Evolutionary conservation across 225 moss, liverwort and hornwort genomes (phyloP).

Genomic region (Anthoceros angustus): DNA sequence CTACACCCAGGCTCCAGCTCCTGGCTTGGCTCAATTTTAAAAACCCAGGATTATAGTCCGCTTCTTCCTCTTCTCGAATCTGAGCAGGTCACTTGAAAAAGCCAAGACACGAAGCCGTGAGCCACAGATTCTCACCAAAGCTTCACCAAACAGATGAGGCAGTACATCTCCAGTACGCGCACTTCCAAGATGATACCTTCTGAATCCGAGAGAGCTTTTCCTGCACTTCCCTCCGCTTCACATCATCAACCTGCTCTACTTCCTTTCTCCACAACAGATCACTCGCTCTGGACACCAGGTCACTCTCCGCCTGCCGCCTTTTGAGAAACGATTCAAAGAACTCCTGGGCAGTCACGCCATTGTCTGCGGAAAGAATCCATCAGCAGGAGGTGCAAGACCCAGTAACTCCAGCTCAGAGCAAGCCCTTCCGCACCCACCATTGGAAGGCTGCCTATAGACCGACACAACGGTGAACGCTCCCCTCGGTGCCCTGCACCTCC

Average conservation of each 20-base stretch:
- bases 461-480: not conserved
- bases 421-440: not conserved
- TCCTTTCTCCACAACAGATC: conserved; percentile 22
- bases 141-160: not conserved
- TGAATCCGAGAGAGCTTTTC: conserved; percentile 18
- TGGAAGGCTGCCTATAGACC: not conserved
- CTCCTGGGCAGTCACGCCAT: conserved; percentile 15
- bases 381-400: not conserved
- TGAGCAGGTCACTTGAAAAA: conserved; percentile 2
- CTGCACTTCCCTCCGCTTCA: conserved; percentile 13
- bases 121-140: not conserved
- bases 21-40: conserved; percentile 24
- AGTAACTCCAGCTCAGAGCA: not conserved
- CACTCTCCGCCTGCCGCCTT: conserved; percentile 18
- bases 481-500: not conserved
- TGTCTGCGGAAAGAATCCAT: not conserved
- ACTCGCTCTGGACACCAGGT: conserved; percentile 19
- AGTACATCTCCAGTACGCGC: not conserved
- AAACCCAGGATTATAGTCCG: conserved; percentile 21
- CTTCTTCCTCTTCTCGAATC: conserved; percentile 10
- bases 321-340: conserved; percentile 23
- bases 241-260: conserved; percentile 15
- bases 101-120: not conserved
- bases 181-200: conserved; percentile 11
- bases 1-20: conserved; percentile 26